Evolutionary conservation across 2,329 filamentous ascomycete species (phyloP), one percentile per base, ranked within the genome.

Genomic region (Fusarium pilosicola): DNA sequence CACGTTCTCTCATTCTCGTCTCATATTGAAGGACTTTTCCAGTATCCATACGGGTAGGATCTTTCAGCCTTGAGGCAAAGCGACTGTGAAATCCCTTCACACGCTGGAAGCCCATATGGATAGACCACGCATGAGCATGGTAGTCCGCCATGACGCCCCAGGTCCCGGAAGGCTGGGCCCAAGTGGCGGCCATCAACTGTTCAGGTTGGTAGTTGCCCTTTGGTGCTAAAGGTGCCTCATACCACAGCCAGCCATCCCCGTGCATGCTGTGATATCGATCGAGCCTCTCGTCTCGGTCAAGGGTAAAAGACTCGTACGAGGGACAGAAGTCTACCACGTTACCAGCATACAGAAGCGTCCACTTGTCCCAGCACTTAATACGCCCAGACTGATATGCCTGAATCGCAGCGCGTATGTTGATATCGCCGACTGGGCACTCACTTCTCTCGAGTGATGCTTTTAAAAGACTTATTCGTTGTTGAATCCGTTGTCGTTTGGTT

Each of bases 191-290:
- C 61, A 75, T 63, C 34, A 77, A 60, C 34, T 74, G 66, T 15
- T 72, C 75, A 17, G 69, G 63, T 45, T 68, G 62, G 34, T 62
- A 55, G 38, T 56, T 57, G 7, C 54, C 60, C 11, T 42, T 57
- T 14, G 69, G 73, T 13, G 75, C 69, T 26, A 78, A 55, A 1
- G 76, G 76, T 12, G 74, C 62, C 28, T 78, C 76, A 28, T 66
- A 77, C 76, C 76, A 78, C n/a, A 78, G 73, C 77, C 75, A 78
- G 4, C 75, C 76, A n/a, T 70, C 59, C 7, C 76, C 75, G n/a
- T 78, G 51, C 24, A 73, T 39, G 28, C 63, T 30, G 17, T 62
- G 64, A 61, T 78, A 78, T 15, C 66, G 63, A n/a, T 76, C 57
- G 10, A 78, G 67, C 26, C 77, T 76, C 49, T 77, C 65, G 8